A percentile compares a stretch with the other conserved stretches of the same genome.
Conservation (phyloP, 2,329 filamentous ascomycete species). For the Pseudocercospora eumusae region DNA sequence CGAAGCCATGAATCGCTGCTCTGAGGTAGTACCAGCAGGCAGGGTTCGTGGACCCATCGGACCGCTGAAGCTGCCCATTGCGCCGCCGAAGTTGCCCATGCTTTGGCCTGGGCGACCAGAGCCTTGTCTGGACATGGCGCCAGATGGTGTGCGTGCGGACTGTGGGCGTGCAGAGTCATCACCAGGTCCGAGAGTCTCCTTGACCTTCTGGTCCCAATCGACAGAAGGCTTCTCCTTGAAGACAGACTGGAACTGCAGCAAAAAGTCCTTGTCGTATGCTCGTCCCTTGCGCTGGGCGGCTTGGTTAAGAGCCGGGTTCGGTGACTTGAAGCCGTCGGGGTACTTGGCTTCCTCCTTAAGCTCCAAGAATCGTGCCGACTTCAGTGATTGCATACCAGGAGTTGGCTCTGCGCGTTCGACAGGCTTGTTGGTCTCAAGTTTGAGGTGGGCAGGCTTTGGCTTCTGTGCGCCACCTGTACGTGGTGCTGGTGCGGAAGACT, state of each 20-base stretch:
- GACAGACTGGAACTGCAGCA: conserved; percentile 92
- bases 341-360: conserved; percentile 75
- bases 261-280: conserved; percentile 92
- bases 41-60: conserved; percentile 54
- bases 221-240: conserved; percentile 96
- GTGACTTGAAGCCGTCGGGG: conserved; percentile 78
- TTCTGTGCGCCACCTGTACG: conserved; percentile 59
- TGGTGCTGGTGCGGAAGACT: conserved; percentile 23
- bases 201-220: conserved; percentile 87
- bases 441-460: conserved; percentile 83
- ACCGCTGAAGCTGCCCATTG: conserved; percentile 37
- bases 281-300: conserved; percentile 76
- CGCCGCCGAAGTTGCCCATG: conserved; percentile 70
- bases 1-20: conserved; percentile 63
- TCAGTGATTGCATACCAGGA: conserved; percentile 87
- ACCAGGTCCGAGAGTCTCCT: conserved; percentile 78
- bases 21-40: conserved; percentile 74
- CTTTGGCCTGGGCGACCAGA: conserved; percentile 41
- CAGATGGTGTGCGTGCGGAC: conserved; percentile 56
- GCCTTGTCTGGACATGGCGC: conserved; percentile 49
- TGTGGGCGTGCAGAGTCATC: conserved; percentile 65
- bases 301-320: conserved; percentile 89
- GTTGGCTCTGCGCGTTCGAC: conserved; percentile 91
- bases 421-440: conserved; percentile 81
- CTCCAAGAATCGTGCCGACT: conserved; percentile 84